Evolutionary conservation across 2,329 filamentous ascomycete species (phyloP).

Genomic region (Fusarium sp.): DNA sequence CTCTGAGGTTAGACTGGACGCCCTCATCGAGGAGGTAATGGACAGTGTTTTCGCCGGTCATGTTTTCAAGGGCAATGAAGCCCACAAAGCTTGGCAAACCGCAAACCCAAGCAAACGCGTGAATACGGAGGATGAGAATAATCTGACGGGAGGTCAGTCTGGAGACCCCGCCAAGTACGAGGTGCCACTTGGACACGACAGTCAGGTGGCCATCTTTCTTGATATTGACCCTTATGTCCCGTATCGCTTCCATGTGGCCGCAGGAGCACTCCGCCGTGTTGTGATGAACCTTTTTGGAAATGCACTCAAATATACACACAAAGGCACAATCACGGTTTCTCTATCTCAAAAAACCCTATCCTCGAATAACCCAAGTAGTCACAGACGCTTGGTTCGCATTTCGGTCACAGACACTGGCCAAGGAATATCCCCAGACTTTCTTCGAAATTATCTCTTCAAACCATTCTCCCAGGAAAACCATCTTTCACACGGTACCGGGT

Average conservation of each 20-base stretch:
- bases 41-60: constrained; percentile 37
- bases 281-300: constrained; percentile 72
- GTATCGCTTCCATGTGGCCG: constrained; percentile 65
- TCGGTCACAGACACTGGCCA: constrained; percentile 70
- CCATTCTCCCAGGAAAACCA: constrained; percentile 72
- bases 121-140: not conserved
- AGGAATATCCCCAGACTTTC: constrained; percentile 71
- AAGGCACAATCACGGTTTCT: constrained; percentile 45
- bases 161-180: constrained; percentile 1
- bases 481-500: constrained; percentile 67
- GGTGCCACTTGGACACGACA: constrained; percentile 14
- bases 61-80: constrained; percentile 27
- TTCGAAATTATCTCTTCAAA: constrained; percentile 69
- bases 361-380: not conserved
- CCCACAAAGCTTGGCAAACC: constrained; percentile 21
- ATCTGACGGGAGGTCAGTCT: not conserved
- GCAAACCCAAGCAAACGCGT: not conserved
- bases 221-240: constrained; percentile 53
- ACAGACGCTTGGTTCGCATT: constrained; percentile 44
- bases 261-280: constrained; percentile 61
- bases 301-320: constrained; percentile 66
- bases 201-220: constrained; percentile 44
- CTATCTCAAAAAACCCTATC: constrained; percentile 35
- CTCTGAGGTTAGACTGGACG: constrained; percentile 23
- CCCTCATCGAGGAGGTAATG: constrained; percentile 35